Evolutionary conservation across 352 stramenopile genomes (phyloP).

Genomic region (Globisporangium nodosum): DNA sequence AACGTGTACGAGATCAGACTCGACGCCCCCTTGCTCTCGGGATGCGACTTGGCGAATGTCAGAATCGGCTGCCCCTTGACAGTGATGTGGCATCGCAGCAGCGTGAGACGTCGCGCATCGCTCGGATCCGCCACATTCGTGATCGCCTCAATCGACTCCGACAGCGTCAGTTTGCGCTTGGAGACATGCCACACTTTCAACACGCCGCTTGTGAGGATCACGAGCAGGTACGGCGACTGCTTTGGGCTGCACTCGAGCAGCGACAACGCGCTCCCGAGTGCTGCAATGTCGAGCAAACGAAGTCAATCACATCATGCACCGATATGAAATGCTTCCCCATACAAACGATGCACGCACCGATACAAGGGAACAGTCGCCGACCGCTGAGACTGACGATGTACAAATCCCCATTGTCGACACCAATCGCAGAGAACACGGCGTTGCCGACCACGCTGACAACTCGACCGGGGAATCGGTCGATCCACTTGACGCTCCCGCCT

Average conservation of each 20-base stretch:
- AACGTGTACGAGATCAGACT: conserved; percentile 79
- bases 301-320: conserved; percentile 1
- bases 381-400: conserved; percentile 59
- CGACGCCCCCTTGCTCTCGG: conserved; percentile 38
- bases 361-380: conserved; percentile 72
- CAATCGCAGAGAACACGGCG: conserved; percentile 51
- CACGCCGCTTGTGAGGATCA: conserved; percentile 53
- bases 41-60: conserved; percentile 69
- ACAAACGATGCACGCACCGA: conserved; percentile 28
- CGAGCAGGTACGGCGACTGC: conserved; percentile 62
- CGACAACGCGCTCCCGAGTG: conserved; percentile 53
- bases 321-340: background rate
- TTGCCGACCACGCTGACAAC: conserved; percentile 59
- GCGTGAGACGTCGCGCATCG: conserved; percentile 41
- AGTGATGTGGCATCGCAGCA: conserved; percentile 71
- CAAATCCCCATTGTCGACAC: conserved; percentile 57
- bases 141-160: conserved; percentile 61
- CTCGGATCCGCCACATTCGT: conserved; percentile 26
- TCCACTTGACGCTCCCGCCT: conserved; percentile 57
- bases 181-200: conserved; percentile 75
- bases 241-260: conserved; percentile 65
- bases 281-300: conserved; percentile 17
- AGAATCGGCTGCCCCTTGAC: conserved; percentile 68
- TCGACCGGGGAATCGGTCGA: conserved; percentile 68
- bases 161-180: conserved; percentile 38